phyloP scores from a whole-genome alignment of 1,284 basidiomycete species.

The Leccinum pseudoinsigne region DNA sequence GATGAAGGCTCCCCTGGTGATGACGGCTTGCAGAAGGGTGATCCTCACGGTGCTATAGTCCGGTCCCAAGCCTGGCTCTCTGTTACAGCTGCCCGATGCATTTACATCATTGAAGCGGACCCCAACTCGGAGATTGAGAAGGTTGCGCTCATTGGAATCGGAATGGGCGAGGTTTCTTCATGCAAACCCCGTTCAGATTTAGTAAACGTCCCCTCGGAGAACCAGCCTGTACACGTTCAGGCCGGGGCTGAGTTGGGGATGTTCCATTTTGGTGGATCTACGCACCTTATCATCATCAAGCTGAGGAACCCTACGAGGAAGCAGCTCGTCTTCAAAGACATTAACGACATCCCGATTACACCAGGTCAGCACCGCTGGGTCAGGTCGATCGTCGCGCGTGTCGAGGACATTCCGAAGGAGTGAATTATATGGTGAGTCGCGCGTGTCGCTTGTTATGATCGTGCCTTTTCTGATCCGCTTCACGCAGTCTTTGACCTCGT shows the following conservation, averaged over 20 bases:
- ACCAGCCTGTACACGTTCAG: slow-evolving; percentile 18
- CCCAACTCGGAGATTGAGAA: slow-evolving; percentile 29
- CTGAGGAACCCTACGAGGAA: neutral
- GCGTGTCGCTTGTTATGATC: neutral
- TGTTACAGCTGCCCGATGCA: slow-evolving; percentile 40
- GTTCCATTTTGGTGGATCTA: slow-evolving; percentile 56
- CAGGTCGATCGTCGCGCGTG: slow-evolving; percentile 6
- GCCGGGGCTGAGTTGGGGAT: slow-evolving; percentile 46
- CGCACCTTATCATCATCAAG: slow-evolving; percentile 42
- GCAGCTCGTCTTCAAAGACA: neutral
- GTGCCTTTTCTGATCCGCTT: neutral
- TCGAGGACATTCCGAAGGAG: neutral
- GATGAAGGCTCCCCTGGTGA: neutral
- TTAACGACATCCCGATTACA: no score
- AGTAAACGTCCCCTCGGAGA: no score
- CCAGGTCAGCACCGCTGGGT: slow-evolving; percentile 6
- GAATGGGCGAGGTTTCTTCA: slow-evolving; percentile 58
- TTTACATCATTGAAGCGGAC: slow-evolving; percentile 53
- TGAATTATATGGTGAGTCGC: neutral
- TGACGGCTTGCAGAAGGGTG: slow-evolving; percentile 1
- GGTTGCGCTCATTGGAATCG: slow-evolving; percentile 50
- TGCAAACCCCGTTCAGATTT: slow-evolving; percentile 21
- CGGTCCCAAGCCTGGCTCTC: slow-evolving; percentile 28
- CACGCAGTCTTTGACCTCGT: neutral
- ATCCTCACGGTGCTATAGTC: slow-evolving; percentile 38